Base-by-base conservation (phyloP, 805 yeast genomes). In the Candida adriatica region DNA sequence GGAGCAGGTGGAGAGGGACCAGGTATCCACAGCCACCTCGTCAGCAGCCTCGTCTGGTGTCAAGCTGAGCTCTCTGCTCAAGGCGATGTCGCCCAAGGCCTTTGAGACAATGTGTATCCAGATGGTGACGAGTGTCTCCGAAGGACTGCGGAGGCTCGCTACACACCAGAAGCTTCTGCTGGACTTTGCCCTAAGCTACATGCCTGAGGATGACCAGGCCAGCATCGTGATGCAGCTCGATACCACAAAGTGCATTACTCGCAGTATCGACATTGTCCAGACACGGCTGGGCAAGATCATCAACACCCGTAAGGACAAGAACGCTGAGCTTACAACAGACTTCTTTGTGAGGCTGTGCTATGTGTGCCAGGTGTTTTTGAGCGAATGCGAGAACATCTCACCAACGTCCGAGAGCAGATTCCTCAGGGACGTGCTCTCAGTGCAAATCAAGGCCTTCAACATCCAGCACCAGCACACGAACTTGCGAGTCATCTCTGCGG, bases 331-430 rank as follows among this genome's bases (percentile, higher is more conserved):
- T 15, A 55, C 79, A 3, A 62, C 73, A 7, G 68, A 69, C n/a
- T 71, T 68, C 42, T 88, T 87, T 57, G 48, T 84, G 28, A 62
- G 75, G 37, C 68, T 85, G 31, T 85, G 76, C 54, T 64, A 80
- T 3, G 60, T 82, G 10, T 74, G 77, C 34, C 71, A 79, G 0
- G 64, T 79, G 15, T 88, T 88, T 51, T 62, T 87, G 25, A 73
- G 72, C 29, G 95, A 86, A 49, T 84, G 95, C 53, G 97, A 92
- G 54, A 65, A 75, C 10, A 70, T 88, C 5, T 76, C 86, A 5
- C n/a, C n/a, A n/a, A 95, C 94, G 0, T 55, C 68, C 10, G 66
- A 74, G 1, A 46, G 41, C 31, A 64, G 68, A 17, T 76, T 73
- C n/a, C 59, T 90, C 18, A 73, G 79, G 31, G 84, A 78, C 35